Evolutionary conservation across 2,329 filamentous ascomycete species (phyloP).

Genomic region (Diaporthe helianthi): DNA sequence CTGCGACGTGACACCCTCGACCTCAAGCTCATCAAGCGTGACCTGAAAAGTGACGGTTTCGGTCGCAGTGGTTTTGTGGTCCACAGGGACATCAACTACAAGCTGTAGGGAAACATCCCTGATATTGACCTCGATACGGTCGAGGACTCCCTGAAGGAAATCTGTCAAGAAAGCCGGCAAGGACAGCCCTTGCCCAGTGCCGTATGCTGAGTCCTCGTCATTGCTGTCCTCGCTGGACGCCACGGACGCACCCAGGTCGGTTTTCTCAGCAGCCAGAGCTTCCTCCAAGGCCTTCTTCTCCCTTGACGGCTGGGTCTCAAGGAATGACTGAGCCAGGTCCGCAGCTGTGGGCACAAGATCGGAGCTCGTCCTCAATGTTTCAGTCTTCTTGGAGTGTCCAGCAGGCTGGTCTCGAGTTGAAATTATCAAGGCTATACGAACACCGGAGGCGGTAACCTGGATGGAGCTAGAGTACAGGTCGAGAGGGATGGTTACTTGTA

Average conservation of each 20-base stretch:
- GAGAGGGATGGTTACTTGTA: constrained; percentile 84
- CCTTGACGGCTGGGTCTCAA: constrained; percentile 71
- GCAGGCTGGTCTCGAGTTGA: constrained; percentile 47
- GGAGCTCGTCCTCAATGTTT: constrained; percentile 39
- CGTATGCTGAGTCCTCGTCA: constrained; percentile 66
- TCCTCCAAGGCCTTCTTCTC: constrained; percentile 74
- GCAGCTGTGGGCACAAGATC: constrained; percentile 69
- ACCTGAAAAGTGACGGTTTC: constrained; percentile 71
- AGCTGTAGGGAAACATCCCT: constrained; percentile 71
- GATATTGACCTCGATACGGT: constrained; percentile 73
- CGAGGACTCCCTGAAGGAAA: constrained; percentile 76
- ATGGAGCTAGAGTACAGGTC: constrained; percentile 89
- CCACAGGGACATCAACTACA: constrained; percentile 63
- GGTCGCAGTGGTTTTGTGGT: constrained; percentile 52
- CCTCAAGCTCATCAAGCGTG: constrained; percentile 67
- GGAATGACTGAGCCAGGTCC: constrained; percentile 79
- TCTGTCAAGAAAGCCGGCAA: constrained; percentile 74
- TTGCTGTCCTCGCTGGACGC: constrained; percentile 64
- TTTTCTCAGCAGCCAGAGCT: constrained; percentile 68
- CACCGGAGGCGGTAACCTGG: constrained; percentile 79
- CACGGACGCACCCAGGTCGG: constrained; percentile 67
- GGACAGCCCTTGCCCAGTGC: constrained; percentile 74
- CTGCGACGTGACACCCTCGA: constrained; percentile 68
- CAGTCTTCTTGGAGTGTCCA: constrained; percentile 40
- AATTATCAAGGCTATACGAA: constrained; percentile 73